Conservation (phyloP, 805 yeast species). For the Yarrowia keelungensis region DNA sequence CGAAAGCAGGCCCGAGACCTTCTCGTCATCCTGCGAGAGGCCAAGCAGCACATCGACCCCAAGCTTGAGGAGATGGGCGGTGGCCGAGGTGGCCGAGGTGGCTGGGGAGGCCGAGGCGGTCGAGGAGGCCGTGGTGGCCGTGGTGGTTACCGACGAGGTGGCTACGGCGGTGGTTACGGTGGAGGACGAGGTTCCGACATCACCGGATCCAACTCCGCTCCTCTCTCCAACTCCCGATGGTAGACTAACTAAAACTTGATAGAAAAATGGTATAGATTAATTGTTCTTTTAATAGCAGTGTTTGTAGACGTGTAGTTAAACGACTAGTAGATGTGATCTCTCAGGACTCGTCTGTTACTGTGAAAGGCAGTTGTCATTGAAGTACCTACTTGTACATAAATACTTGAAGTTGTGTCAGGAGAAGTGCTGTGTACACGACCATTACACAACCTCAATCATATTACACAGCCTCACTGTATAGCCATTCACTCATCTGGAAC, state of each 20-base stretch:
- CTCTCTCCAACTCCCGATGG: conserved; percentile 52
- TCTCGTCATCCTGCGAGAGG: conserved; percentile 90
- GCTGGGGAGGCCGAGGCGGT: conserved; percentile 53
- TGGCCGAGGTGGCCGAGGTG: conserved; percentile 72
- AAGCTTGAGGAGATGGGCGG: conserved; percentile 78
- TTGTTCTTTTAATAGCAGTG: neutral
- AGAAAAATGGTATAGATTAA: conserved; percentile 24
- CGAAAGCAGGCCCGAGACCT: conserved; percentile 88
- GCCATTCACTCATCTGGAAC: too few relatives aligned
- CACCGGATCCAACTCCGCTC: conserved; percentile 54
- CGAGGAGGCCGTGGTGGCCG: conserved; percentile 54
- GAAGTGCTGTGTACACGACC: too few relatives aligned
- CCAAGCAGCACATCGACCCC: conserved; percentile 87
- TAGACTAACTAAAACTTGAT: conserved; percentile 42
- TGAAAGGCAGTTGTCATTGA: too few relatives aligned
- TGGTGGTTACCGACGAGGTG: conserved; percentile 49
- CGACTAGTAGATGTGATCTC: too few relatives aligned
- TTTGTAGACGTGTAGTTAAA: neutral
- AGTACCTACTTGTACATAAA: too few relatives aligned
- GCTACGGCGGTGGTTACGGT: conserved; percentile 41
- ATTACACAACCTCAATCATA: too few relatives aligned
- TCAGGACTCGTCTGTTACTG: too few relatives aligned
- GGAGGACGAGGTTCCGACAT: conserved; percentile 40
- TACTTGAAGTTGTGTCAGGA: too few relatives aligned
- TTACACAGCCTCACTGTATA: too few relatives aligned